Evolutionary conservation across 1,139 yeast species (phyloP), one percentile per base, ranked within the genome.

Genomic region (Scheffersomyces segobiensis): DNA sequence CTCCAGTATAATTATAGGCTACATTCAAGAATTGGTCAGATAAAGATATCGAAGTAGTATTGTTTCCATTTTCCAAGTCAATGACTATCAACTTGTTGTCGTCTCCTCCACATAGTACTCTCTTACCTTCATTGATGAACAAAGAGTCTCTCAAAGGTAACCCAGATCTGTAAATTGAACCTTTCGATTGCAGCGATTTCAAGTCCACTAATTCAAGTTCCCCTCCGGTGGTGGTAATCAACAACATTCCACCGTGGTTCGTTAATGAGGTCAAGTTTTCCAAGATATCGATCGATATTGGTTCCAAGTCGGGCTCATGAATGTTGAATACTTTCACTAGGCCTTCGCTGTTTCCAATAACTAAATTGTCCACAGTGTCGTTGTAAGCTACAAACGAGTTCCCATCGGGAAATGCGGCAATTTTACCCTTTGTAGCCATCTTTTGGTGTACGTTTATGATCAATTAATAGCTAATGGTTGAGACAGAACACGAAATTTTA

Each of bases 41-140:
- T 6, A 84, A 67, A 14, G 74, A 68, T 21, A 87, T 65, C 46
- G 72, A 75, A 26, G 73, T 67, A 2, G 74, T 69, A 14, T 72
- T 67, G 26, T 76, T 75, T 50, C 80, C 79, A n/a, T 73, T 74
- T 22, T 66, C 67, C 19, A 83, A 66, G 60, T 85, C 87, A 3
- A 90, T 75, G 1, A 91, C 67, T 10, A 80, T 78, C 57, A 90
- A 77, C 60, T 86, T 85, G 56, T 84, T 81, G 61, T 90, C 96
- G 66, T 91, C 96, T 56, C 97, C 96, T 39, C 92, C 95, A 57
- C 87, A 82, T 0, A 91, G 84, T 3, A 86, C 76, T 74, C 89
- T 81, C 55, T 84, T 80, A 0, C 93, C 97, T 60, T 87, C 89
- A 60, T 89, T 90, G 52, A 91, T 85, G 69, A 89, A 86, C 19